Conservation (phyloP, 495 filamentous ascomycete species). For the Talaromyces wortmannii region DNA sequence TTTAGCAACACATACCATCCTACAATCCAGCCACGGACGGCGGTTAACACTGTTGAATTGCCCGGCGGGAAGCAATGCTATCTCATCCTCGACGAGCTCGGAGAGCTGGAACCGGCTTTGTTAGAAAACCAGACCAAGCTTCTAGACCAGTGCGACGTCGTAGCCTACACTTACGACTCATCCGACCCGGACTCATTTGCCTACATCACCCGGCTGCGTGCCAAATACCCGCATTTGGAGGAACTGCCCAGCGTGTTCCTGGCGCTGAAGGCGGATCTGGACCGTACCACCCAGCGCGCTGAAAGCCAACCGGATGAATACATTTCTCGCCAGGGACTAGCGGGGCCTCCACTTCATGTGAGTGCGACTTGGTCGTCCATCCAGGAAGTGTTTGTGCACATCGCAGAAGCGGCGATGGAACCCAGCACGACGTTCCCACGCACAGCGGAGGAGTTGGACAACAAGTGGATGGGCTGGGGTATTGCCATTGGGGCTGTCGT, state of each 20-base stretch:
- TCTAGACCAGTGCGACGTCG: constrained; percentile 85
- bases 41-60: constrained; percentile 94
- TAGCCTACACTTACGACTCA: constrained; percentile 95
- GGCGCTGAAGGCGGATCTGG: constrained; percentile 87
- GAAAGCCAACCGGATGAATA: constrained; percentile 92
- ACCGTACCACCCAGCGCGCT: constrained; percentile 87
- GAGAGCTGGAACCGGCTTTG: constrained; percentile 90
- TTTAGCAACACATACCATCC: constrained; percentile 85
- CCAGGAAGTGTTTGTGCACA: constrained; percentile 80
- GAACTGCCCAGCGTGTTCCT: constrained; percentile 84
- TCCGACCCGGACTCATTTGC: constrained; percentile 91
- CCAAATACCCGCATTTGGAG: constrained; percentile 74
- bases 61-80: constrained; percentile 96
- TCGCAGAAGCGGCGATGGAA: constrained; percentile 86
- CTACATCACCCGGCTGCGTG: constrained; percentile 76
- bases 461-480: constrained; percentile 77
- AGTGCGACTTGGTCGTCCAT: constrained; percentile 89
- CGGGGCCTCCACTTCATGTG: constrained; percentile 79
- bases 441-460: constrained; percentile 70
- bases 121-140: constrained; percentile 86
- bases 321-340: constrained; percentile 67
- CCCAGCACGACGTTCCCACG: constrained; percentile 84
- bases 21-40: constrained; percentile 87
- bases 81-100: constrained; percentile 89
- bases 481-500: constrained; percentile 76